Percentiles rank a stretch among this genome's conserved stretches.
These are phyloP conservation scores for Diaporthe velutina DNA, from an alignment of 2,329 filamentous ascomycete species.

Conservation along the genomic window DNA sequence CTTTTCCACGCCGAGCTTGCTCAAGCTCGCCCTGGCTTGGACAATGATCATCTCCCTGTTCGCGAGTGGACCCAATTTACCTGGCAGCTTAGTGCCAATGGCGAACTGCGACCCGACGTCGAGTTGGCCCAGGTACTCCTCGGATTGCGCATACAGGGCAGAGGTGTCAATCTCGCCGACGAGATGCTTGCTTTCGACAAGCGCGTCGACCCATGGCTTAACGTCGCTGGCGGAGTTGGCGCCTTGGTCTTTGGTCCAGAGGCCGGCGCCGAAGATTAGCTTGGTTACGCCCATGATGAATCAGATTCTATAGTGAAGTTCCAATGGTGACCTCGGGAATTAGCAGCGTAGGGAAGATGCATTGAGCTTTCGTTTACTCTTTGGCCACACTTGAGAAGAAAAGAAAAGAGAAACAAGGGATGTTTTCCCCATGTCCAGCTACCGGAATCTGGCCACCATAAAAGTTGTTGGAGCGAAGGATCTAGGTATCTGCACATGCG, in stretches of 20 bases:
- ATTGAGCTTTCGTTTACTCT: too few relatives aligned
- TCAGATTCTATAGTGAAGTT: too few relatives aligned
- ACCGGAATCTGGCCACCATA: too few relatives aligned
- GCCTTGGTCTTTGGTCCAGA: constrained; percentile 2
- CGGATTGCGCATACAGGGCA: constrained; percentile 41
- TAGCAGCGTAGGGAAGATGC: too few relatives aligned
- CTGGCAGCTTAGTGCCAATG: constrained; percentile 44
- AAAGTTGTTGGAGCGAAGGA: too few relatives aligned
- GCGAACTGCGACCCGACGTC: constrained; percentile 41
- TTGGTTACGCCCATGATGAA: constrained; percentile 10
- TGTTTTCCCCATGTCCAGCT: too few relatives aligned
- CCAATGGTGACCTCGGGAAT: too few relatives aligned
- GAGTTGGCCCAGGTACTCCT: constrained; percentile 41
- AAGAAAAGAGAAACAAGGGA: too few relatives aligned
- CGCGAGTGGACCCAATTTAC: constrained; percentile 1
- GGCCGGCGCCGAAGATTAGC: constrained; percentile 30
- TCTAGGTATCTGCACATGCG: too few relatives aligned
- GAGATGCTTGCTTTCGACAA: constrained; percentile 8
- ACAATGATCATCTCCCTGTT: constrained; percentile 40
- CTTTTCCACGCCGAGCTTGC: constrained; percentile 39
- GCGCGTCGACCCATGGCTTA: constrained; percentile 35
- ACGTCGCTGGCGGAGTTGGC: constrained; percentile 3
- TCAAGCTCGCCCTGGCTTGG: constrained; percentile 40
- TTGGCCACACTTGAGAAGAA: too few relatives aligned
- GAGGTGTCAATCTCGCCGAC: constrained; percentile 41